phyloP scores from a whole-genome alignment of 805 yeast species.

The Candida parachauliodes region DNA sequence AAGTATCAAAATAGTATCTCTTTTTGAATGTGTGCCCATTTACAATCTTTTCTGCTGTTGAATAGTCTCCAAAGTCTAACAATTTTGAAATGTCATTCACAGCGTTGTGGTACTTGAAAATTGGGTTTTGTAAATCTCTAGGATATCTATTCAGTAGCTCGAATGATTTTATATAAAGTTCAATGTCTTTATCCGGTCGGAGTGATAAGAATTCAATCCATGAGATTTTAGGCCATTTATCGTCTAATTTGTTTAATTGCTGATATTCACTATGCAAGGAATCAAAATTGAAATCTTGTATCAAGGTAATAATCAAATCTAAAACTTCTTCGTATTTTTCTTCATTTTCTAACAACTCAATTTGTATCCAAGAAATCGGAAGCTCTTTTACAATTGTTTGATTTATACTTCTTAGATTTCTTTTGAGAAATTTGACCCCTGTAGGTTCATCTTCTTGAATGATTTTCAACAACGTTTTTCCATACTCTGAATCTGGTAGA shows the following conservation, averaged over 20 bases:
- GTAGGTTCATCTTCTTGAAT: conserved; percentile 24
- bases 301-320: conserved; percentile 20
- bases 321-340: conserved; percentile 22
- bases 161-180: conserved; percentile 28
- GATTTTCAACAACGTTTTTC: conserved; percentile 29
- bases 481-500: conserved; percentile 22
- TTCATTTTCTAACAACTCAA: conserved; percentile 32
- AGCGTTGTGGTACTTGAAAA: conserved; percentile 7
- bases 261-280: conserved; percentile 23
- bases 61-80: conserved; percentile 22
- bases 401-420: conserved; percentile 24
- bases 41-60: conserved; percentile 32
- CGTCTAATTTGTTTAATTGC: conserved; percentile 24
- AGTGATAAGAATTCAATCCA: conserved; percentile 34
- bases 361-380: conserved; percentile 25
- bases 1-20: not conserved
- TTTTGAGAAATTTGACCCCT: conserved; percentile 31
- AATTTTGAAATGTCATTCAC: conserved; percentile 1
- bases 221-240: conserved; percentile 33
- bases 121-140: not conserved
- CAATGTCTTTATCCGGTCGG: conserved; percentile 11
- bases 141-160: conserved; percentile 20
- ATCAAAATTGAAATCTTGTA: conserved; percentile 16
- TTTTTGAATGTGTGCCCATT: conserved; percentile 9
- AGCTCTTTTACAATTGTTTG: conserved; percentile 29